Percentiles rank a stretch among this genome's conserved stretches.
phyloP scores from a whole-genome alignment of 1,284 basidiomycete species.

The Ceratobasidium sp. region DNA sequence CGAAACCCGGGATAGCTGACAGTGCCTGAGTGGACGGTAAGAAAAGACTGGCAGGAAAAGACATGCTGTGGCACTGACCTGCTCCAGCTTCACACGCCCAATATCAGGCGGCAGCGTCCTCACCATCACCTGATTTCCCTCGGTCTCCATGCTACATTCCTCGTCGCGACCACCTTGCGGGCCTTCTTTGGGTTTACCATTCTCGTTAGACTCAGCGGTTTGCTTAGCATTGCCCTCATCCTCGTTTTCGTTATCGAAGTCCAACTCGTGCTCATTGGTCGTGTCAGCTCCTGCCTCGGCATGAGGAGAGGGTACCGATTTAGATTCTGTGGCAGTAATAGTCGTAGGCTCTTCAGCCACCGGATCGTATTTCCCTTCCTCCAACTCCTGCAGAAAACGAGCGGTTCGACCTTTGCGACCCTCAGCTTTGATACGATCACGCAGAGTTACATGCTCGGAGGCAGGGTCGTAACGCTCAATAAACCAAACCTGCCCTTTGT shows the following conservation, averaged over 20 bases:
- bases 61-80: slow-evolving; percentile 65
- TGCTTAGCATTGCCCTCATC: slow-evolving; percentile 66
- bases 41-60: not conserved
- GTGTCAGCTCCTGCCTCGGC: slow-evolving; percentile 53
- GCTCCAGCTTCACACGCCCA: slow-evolving; percentile 87
- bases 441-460: slow-evolving; percentile 75
- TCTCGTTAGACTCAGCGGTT: slow-evolving; percentile 57
- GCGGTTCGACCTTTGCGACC: slow-evolving; percentile 83
- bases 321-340: slow-evolving; percentile 49
- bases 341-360: slow-evolving; percentile 59
- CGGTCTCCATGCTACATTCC: slow-evolving; percentile 80
- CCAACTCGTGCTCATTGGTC: slow-evolving; percentile 52
- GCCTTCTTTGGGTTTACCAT: slow-evolving; percentile 68
- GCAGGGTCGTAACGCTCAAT: slow-evolving; percentile 90
- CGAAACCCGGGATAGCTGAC: slow-evolving; percentile 74
- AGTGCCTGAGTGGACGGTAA: slow-evolving; percentile 66
- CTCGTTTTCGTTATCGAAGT: slow-evolving; percentile 74
- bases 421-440: slow-evolving; percentile 81
- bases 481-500: slow-evolving; percentile 93
- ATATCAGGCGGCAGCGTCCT: slow-evolving; percentile 94
- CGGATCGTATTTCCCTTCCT: slow-evolving; percentile 86
- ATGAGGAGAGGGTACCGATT: slow-evolving; percentile 14
- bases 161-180: slow-evolving; percentile 71
- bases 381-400: slow-evolving; percentile 81
- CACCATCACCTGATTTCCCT: slow-evolving; percentile 92